phyloP scores from a whole-genome alignment of 2,329 filamentous ascomycete genomes.

The Trichoderma sp. region DNA sequence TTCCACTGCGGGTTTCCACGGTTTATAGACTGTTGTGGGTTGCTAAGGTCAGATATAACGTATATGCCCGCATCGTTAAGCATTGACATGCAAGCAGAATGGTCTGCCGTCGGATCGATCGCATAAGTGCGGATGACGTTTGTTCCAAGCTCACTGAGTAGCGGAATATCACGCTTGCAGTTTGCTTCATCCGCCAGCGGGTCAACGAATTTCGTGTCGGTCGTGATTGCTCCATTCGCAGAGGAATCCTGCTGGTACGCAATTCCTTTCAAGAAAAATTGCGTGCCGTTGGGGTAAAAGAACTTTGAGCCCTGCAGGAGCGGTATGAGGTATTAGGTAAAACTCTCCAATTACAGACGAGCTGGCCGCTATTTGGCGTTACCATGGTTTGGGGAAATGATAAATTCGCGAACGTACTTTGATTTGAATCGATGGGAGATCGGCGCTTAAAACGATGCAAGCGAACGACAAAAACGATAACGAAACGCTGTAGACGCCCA shows the following conservation, averaged over 20 bases:
- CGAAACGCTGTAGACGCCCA: background rate
- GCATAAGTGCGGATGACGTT: constrained; percentile 96
- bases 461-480: background rate
- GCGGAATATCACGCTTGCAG: constrained; percentile 84
- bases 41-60: constrained; percentile 84
- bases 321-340: background rate
- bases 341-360: background rate
- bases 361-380: background rate
- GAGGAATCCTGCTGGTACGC: constrained; percentile 85
- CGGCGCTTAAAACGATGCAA: background rate
- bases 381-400: background rate
- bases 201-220: constrained; percentile 65
- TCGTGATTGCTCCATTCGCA: constrained; percentile 48
- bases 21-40: constrained; percentile 81
- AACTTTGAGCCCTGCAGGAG: constrained; percentile 68
- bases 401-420: background rate
- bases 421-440: background rate
- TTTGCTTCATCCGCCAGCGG: constrained; percentile 68
- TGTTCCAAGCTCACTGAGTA: constrained; percentile 73
- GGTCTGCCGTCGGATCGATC: constrained; percentile 74
- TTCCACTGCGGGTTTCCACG: constrained; percentile 80
- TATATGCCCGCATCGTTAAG: constrained; percentile 88
- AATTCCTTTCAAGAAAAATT: constrained; percentile 81
- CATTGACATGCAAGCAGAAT: constrained; percentile 78
- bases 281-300: constrained; percentile 73